Conservation (phyloP, 1,284 basidiomycete species). For the Violaceomyces palustris region DNA sequence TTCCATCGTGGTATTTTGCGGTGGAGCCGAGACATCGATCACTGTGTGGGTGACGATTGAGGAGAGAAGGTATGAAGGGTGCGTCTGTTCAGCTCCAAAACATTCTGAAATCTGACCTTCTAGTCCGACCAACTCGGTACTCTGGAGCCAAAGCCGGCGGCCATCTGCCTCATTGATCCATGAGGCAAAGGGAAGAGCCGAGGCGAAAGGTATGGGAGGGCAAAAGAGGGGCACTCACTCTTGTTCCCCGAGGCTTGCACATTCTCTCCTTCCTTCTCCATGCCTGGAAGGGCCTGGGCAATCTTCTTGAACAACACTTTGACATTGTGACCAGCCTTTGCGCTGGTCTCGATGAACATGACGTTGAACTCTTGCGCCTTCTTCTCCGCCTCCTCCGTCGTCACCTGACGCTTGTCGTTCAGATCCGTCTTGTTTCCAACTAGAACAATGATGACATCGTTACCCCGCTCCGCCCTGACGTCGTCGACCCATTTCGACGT, state of each 20-base stretch:
- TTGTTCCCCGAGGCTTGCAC: conserved; percentile 23
- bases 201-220: neutral
- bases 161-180: no score
- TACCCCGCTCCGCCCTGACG: conserved; percentile 91
- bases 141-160: no score
- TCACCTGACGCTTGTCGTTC: conserved; percentile 68
- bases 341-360: conserved; percentile 99
- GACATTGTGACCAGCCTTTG: conserved; percentile 98
- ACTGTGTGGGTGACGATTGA: conserved; percentile 5
- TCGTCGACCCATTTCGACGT: conserved; percentile 99
- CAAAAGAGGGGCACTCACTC: conserved; percentile 20
- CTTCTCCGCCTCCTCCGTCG: conserved; percentile 89
- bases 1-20: conserved; percentile 31
- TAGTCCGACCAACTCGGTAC: no score
- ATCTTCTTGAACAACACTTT: conserved; percentile 99
- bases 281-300: conserved; percentile 92
- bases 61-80: neutral
- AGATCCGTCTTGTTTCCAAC: conserved; percentile 98
- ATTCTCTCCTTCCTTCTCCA: conserved; percentile 68
- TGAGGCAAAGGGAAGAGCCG: neutral
- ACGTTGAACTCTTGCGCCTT: conserved; percentile 88
- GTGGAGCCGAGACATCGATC: conserved; percentile 38
- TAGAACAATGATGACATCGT: conserved; percentile 96
- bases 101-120: no score
- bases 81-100: no score